Percentiles rank a stretch among this genome's conserved stretches.
phyloP scores from a whole-genome alignment of 2,329 filamentous ascomycete species.

The Hortaea sp. region DNA sequence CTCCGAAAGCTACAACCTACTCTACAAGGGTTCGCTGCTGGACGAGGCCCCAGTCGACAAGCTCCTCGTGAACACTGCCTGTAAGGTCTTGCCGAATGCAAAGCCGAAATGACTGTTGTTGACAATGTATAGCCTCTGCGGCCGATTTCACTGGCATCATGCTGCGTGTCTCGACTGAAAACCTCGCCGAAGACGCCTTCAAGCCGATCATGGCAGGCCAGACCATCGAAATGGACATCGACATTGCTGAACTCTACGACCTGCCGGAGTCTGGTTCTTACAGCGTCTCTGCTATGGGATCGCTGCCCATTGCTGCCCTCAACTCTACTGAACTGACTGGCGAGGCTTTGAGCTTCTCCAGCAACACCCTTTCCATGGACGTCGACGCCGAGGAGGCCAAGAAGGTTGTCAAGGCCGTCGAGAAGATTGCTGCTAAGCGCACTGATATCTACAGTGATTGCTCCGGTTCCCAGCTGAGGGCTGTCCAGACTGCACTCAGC shows the following conservation, averaged over 20 bases:
- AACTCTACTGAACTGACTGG: constrained; percentile 45
- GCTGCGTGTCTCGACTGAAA: constrained; percentile 37
- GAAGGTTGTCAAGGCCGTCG: constrained; percentile 39
- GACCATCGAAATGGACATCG: constrained; percentile 44
- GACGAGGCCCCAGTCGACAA: constrained; percentile 18
- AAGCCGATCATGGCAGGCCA: constrained; percentile 36
- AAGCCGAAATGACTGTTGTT: too few species aligned
- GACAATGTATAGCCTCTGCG: not conserved
- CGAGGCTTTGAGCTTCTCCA: constrained; percentile 42
- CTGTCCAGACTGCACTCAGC: not conserved
- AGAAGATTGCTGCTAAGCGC: constrained; percentile 37
- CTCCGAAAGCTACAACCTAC: constrained; percentile 15
- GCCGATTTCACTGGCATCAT: constrained; percentile 28
- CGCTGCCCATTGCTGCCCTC: constrained; percentile 45
- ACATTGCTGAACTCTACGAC: constrained; percentile 48
- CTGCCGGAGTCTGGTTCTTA: constrained; percentile 41
- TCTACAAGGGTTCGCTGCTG: constrained; percentile 17
- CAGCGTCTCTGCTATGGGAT: constrained; percentile 46
- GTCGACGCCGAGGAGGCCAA: constrained; percentile 49
- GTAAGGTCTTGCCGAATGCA: constrained; percentile 4
- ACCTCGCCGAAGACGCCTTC: constrained; percentile 42
- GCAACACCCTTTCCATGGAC: constrained; percentile 48
- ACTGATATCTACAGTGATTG: constrained; percentile 45
- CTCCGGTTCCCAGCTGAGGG: constrained; percentile 4
- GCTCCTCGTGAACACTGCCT: constrained; percentile 11